Base-by-base conservation (phyloP, 768 basidiomycete genomes). In the Pulveroboletus sp. region DNA sequence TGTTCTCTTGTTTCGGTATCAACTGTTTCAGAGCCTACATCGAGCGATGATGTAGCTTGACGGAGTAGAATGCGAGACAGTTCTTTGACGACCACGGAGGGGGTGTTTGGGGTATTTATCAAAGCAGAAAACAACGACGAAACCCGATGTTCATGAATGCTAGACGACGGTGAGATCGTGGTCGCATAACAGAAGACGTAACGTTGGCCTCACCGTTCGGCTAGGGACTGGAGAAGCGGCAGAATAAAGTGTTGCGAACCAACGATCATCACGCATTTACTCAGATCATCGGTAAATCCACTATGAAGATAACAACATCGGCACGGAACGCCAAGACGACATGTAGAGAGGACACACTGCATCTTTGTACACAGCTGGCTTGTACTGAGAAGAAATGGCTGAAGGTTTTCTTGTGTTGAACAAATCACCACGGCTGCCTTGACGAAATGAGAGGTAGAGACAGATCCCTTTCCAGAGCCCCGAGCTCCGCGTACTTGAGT, bases 391-490 rank as follows among this genome's bases (percentile, higher is more conserved):
- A 71, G 68, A 17, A 88, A 68, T 8, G 60, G 58, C 37, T 78
- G 73, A 13, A 86, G 55, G 49, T 77, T 73, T 14, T 79, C 71
- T 65, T 92, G 87, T 9, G 81, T 68, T 19, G 77, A 77, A 55
- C 81, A 83, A 2, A 93, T 71, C 2, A 84, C 79, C 20, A 90
- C 69, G 0, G 81, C 63, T 1, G 88, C 80, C 37, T 77, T 85
- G 4, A 89, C 63, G 32, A 86, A 78, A 55, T 90, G 85, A 19
- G 73, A 71, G 1, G 78, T 70, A 2, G 74, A 68, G 1, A 83
- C 78, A 4, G 67, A 67, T 16, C 49, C 58, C 39, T 55, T 63
- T 4, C 52, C 44, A 13, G 55, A 54, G 5, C 53, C 51, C 6
- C 57, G 59, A 24, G 39, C 53, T 1, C 61, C 62, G 31, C 58